phyloP scores from a whole-genome alignment of 2,329 filamentous ascomycete genomes.

The Furcasterigmium furcatum region DNA sequence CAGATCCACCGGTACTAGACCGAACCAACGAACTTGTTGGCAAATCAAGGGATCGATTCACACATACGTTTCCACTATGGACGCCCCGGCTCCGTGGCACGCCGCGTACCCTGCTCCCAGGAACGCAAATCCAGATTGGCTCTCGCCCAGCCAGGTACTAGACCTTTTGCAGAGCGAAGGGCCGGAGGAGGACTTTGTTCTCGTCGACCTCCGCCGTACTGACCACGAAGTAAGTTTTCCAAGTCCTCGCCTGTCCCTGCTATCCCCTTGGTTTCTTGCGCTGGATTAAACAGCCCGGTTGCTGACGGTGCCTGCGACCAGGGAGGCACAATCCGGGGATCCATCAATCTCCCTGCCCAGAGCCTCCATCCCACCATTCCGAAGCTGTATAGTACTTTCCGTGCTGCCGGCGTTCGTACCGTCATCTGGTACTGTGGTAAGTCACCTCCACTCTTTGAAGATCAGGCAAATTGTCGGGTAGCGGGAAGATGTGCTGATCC shows the following conservation, averaged over 20 bases:
- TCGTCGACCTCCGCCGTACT: constrained; percentile 41
- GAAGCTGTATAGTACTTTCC: constrained; percentile 36
- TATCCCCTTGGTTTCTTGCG: background rate
- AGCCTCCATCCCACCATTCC: constrained; percentile 39
- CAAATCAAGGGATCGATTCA: no score
- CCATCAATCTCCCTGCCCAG: constrained; percentile 49
- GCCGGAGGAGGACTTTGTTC: constrained; percentile 27
- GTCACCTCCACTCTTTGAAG: constrained; percentile 12
- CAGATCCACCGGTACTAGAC: no score
- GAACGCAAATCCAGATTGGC: constrained; percentile 15
- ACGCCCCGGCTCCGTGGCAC: constrained; percentile 27
- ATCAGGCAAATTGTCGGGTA: no score
- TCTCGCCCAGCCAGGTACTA: constrained; percentile 30
- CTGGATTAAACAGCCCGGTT: background rate
- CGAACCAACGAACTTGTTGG: no score
- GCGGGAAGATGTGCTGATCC: background rate
- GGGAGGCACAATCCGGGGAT: constrained; percentile 54
- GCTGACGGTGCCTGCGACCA: constrained; percentile 15
- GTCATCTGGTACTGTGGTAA: constrained; percentile 48
- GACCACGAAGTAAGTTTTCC: constrained; percentile 37
- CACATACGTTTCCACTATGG: background rate
- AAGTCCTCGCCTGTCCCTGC: background rate
- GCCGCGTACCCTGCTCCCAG: constrained; percentile 32
- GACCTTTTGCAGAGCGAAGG: constrained; percentile 24
- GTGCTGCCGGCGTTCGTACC: constrained; percentile 31